Evolutionary conservation across 441 rosid species (phyloP), one percentile per base, ranked within the genome.

Genomic region (Euphorbia celastroides): DNA sequence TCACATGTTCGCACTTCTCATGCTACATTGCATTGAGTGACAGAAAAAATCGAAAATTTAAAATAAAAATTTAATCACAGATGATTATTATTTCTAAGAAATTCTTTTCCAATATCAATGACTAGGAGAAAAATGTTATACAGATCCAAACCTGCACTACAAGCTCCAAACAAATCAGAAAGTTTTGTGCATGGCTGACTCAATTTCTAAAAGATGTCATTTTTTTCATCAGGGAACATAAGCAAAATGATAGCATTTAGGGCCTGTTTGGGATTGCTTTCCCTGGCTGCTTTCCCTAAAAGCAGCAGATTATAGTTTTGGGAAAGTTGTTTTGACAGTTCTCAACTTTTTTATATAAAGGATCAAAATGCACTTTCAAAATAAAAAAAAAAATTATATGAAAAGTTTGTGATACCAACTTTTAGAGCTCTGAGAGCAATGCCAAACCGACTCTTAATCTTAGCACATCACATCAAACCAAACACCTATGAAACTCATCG

Each of bases 401-500:
- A n/a, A n/a, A n/a, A n/a, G n/a, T n/a, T n/a, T n/a, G n/a, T n/a
- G n/a, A n/a, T n/a, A n/a, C n/a, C n/a, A n/a, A n/a, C n/a, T n/a
- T n/a, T n/a, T n/a, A n/a, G n/a, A n/a, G n/a, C n/a, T n/a, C n/a
- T n/a, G n/a, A n/a, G n/a, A n/a, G n/a, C 2, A 38, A 38, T 38
- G 44, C 44, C n/a, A n/a, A n/a, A 38, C 7, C 44, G 7, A 38
- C 1, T 3, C 12, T 38, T 38, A 14, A 8, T 38, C 11, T 42
- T 14, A 14, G 23, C 2, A 41, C 44, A 42, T 31, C 2, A 11
- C 38, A 64, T 44, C 50, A 41, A 51, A 34, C 25, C 72, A 62
- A 20, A 52, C 32, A 62, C 57, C 57, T 52, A 16, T 61, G 48
- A 54, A 16, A 62, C 30, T 42, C 38, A 44, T 55, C 46, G 57